Percentiles rank a stretch among this genome's conserved stretches.
Conservation (phyloP, 1,284 basidiomycete genomes). For the Xerocomus amazonicus region DNA sequence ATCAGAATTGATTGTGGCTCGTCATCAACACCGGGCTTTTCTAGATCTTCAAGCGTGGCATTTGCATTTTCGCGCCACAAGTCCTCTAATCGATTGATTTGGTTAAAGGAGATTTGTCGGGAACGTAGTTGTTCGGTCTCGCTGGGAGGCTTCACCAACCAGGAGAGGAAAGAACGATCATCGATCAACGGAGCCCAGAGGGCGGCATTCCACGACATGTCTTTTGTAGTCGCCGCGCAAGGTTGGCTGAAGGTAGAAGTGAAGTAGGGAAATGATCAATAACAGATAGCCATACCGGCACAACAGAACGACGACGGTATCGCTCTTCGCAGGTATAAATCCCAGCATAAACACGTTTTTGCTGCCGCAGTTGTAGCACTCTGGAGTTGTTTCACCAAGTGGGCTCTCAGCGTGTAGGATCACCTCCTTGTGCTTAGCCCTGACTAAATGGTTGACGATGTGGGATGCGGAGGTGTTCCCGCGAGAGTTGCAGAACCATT, state of each 20-base stretch:
- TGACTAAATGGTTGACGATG: conserved; percentile 98
- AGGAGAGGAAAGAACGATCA: conserved; percentile 96
- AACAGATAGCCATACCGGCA: conserved; percentile 67
- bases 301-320: conserved; percentile 97
- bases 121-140: conserved; percentile 95
- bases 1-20: conserved; percentile 90
- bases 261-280: conserved; percentile 6
- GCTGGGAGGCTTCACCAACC: conserved; percentile 96
- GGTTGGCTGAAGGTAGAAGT: conserved; percentile 67
- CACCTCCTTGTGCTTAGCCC: conserved; percentile 99
- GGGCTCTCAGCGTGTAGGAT: conserved; percentile 94
- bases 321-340: conserved; percentile 98
- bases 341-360: conserved; percentile 99
- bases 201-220: conserved; percentile 97
- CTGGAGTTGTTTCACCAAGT: conserved; percentile 94
- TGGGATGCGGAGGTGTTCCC: conserved; percentile 98
- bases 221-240: conserved; percentile 94
- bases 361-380: conserved; percentile 99
- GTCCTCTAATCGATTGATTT: conserved; percentile 97
- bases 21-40: conserved; percentile 94
- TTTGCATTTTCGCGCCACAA: conserved; percentile 96
- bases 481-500: conserved; percentile 99
- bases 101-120: conserved; percentile 92
- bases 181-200: conserved; percentile 99
- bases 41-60: conserved; percentile 94